Conservation (phyloP, 768 basidiomycete genomes). For the Tubosaeta sp. region DNA sequence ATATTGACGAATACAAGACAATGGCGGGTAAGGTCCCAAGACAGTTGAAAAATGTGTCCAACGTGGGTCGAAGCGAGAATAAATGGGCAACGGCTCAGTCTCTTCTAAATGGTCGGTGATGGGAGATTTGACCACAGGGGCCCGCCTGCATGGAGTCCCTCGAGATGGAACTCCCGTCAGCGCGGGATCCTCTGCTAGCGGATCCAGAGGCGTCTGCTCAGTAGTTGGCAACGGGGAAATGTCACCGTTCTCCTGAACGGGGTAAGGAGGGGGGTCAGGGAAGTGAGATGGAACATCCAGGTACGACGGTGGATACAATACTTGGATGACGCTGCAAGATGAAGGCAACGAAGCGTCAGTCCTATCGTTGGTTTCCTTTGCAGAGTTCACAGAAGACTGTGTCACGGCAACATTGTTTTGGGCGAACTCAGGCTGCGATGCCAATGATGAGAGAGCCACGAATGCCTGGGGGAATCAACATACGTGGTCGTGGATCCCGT, state of each 20-base stretch:
- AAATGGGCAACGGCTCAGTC: conserved; percentile 17
- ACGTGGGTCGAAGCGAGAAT: conserved; percentile 26
- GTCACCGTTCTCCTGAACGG: not conserved
- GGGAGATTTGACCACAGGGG: not conserved
- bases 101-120: conserved; percentile 3
- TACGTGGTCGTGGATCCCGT: not conserved
- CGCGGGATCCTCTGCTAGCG: conserved; percentile 10
- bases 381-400: too few species aligned
- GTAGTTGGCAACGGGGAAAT: not conserved
- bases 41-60: conserved; percentile 16
- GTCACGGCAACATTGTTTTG: not conserved
- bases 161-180: conserved; percentile 16
- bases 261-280: conserved; percentile 10
- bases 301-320: conserved; percentile 26
- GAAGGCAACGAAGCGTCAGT: conserved; percentile 9
- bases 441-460: not conserved
- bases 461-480: not conserved
- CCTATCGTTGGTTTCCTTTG: conserved; percentile 5
- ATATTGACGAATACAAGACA: conserved; percentile 8
- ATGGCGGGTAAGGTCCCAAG: conserved; percentile 28
- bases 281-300: conserved; percentile 1
- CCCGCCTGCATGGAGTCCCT: not conserved
- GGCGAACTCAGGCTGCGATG: not conserved
- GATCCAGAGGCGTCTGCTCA: not conserved
- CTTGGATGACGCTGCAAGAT: conserved; percentile 18